Percentiles rank a stretch among this genome's conserved stretches.
Conservation (phyloP, 495 filamentous ascomycete genomes). For the Ascobolus immersus region DNA sequence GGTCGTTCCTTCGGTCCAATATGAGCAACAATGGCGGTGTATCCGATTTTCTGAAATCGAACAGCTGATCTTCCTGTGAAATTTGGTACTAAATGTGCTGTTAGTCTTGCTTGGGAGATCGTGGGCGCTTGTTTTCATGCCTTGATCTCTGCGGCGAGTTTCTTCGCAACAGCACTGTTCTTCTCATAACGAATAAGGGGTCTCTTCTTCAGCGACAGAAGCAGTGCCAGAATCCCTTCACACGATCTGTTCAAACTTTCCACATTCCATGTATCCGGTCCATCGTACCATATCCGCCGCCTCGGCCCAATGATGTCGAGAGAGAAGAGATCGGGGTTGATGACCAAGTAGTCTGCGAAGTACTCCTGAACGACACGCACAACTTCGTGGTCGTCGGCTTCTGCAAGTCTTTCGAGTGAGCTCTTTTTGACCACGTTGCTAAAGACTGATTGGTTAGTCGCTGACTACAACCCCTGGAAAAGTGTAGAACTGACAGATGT, state of each 20-base stretch:
- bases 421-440: constrained; percentile 96
- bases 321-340: constrained; percentile 83
- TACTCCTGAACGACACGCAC: constrained; percentile 80
- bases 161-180: constrained; percentile 72
- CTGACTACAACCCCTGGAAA: background rate
- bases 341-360: constrained; percentile 81
- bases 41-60: constrained; percentile 87
- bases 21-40: constrained; percentile 82
- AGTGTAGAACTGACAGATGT: constrained; percentile 32
- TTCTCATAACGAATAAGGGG: constrained; percentile 84
- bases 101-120: background rate
- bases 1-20: constrained; percentile 78
- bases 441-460: constrained; percentile 29
- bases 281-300: constrained; percentile 50
- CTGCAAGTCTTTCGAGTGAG: constrained; percentile 74
- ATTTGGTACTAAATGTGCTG: constrained; percentile 53
- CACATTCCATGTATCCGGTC: constrained; percentile 63
- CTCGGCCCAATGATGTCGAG: constrained; percentile 49
- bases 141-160: constrained; percentile 50
- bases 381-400: constrained; percentile 95
- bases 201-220: constrained; percentile 83
- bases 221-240: constrained; percentile 57
- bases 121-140: background rate
- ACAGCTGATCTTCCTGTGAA: constrained; percentile 86
- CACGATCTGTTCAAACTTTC: constrained; percentile 62